Evolutionary conservation across 129 eudicot genomes (phyloP).

Genomic region (Daucus carota): DNA sequence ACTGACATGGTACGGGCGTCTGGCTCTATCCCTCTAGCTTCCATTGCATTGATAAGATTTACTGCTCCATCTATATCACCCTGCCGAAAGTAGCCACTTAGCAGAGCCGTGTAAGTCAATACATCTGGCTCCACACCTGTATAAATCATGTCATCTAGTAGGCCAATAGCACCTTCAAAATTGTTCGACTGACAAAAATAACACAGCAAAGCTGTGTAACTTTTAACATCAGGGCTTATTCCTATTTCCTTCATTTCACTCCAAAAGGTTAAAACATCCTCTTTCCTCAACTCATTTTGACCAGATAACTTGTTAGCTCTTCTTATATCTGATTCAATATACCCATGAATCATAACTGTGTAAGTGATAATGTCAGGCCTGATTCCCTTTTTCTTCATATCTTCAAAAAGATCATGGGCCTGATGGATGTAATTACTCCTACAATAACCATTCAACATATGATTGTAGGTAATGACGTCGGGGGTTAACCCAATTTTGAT

Average conservation of each 20-base stretch:
- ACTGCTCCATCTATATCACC: slow-evolving; percentile 33
- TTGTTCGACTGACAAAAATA: slow-evolving; percentile 36
- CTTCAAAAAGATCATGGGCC: slow-evolving; percentile 47
- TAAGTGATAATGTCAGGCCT: slow-evolving; percentile 57
- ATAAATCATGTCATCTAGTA: slow-evolving; percentile 65
- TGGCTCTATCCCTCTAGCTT: slow-evolving; percentile 33
- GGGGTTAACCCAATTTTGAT: slow-evolving; percentile 42
- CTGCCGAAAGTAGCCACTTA: slow-evolving; percentile 43
- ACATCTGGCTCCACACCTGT: slow-evolving; percentile 58
- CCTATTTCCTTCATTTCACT: slow-evolving; percentile 37
- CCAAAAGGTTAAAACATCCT: slow-evolving; percentile 20
- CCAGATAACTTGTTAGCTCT: not conserved
- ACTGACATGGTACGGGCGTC: slow-evolving; percentile 26
- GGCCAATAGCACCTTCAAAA: slow-evolving; percentile 44
- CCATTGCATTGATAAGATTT: slow-evolving; percentile 44
- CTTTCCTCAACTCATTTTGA: slow-evolving; percentile 1
- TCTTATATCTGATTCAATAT: slow-evolving; percentile 28
- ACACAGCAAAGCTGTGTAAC: slow-evolving; percentile 61
- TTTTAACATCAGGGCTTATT: slow-evolving; percentile 39
- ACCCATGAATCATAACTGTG: slow-evolving; percentile 67
- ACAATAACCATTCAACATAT: slow-evolving; percentile 61
- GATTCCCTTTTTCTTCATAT: slow-evolving; percentile 60
- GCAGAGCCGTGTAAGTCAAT: slow-evolving; percentile 53
- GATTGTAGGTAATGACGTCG: slow-evolving; percentile 55
- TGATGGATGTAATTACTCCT: slow-evolving; percentile 31